Evolutionary conservation across 495 filamentous ascomycete genomes (phyloP).

Genomic region (Trichocladium antarcticum): DNA sequence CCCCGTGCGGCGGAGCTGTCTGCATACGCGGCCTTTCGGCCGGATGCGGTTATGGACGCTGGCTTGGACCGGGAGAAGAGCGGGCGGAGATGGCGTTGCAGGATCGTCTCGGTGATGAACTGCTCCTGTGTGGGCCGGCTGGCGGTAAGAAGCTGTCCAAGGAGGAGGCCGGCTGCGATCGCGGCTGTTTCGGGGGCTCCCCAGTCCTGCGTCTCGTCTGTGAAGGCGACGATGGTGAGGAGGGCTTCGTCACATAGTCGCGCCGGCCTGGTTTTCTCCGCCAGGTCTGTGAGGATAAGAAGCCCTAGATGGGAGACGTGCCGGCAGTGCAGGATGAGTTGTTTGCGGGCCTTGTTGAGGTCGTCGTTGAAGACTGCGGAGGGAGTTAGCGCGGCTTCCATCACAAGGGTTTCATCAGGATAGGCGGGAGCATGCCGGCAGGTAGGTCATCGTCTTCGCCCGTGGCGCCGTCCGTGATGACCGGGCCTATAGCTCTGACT

Average conservation of each 20-base stretch:
- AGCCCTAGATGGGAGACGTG: slow-evolving; percentile 6
- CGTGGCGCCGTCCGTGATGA: background rate
- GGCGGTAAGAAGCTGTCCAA: slow-evolving; percentile 26
- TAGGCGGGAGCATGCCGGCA: slow-evolving; percentile 2
- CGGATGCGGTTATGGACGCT: slow-evolving; percentile 48
- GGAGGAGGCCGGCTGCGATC: slow-evolving; percentile 28
- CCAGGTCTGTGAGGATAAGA: slow-evolving; percentile 9
- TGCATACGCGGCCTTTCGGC: slow-evolving; percentile 46
- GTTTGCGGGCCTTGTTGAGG: background rate
- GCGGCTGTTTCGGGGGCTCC: slow-evolving; percentile 27
- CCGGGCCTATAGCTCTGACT: slow-evolving; percentile 9
- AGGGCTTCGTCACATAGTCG: slow-evolving; percentile 15
- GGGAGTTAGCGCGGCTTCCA: background rate
- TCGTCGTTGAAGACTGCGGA: background rate
- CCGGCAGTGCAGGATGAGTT: background rate
- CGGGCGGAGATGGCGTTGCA: slow-evolving; percentile 49
- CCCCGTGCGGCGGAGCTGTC: slow-evolving; percentile 29
- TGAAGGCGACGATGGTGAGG: slow-evolving; percentile 35
- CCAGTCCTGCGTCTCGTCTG: slow-evolving; percentile 45
- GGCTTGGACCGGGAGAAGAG: slow-evolving; percentile 59
- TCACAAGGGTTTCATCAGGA: background rate
- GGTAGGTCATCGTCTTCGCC: background rate
- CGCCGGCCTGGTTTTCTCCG: background rate
- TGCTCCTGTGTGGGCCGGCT: slow-evolving; percentile 5
- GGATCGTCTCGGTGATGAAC: slow-evolving; percentile 44